Base-by-base conservation (phyloP, 495 filamentous ascomycete genomes). In the Neurospora intermedia region DNA sequence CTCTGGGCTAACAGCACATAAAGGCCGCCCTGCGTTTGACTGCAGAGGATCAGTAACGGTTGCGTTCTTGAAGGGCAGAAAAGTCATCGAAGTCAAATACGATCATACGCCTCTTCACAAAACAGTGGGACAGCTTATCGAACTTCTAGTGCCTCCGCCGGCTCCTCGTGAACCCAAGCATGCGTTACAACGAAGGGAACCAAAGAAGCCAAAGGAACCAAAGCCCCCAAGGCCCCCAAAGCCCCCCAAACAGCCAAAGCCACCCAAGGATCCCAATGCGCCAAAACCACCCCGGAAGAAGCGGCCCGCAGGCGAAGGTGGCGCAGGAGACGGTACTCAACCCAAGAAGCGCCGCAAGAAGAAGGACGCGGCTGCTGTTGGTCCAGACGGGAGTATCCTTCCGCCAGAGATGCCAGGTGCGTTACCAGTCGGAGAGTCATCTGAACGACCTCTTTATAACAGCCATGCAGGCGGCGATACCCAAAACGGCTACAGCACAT, bases 251-350 rank as follows among this genome's bases (percentile, higher is more conserved):
- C 88, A 88, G 75, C 83, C 82, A 43, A 89, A 89, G 81, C 82
- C 84, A 54, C 80, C 77, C 23, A 62, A 62, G 45, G 41, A 41
- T 46, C 70, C 70, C 18, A 59, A 71, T 46, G 43, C 70, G 6
- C 70, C 91, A 76, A 85, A 89, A 75, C 79, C 82, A 45, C 79
- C 93, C 70, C 84, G 89, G 73, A 90, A 89, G 77, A 89, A 87
- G 76, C 81, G 82, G 40, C 84, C 71, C 11, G 73, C 69, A 2
- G 77, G 70, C 6, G 75, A 75, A 27, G 72, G 62, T 16, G 48
- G 43, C 23, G 27, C 54, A 66, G 54, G 54, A 3, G 54, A 66
- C 9, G 62, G 69, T n/a, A 72, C 77, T 6, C 73, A 74, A 35
- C 75, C 78, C 20, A 79, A 76, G 39, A 82, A 79, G 38, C 72